Percentiles rank a stretch among this genome's conserved stretches.
phyloP scores from a whole-genome alignment of 306 rosid genomes.

The Citrullus colocynthis region DNA sequence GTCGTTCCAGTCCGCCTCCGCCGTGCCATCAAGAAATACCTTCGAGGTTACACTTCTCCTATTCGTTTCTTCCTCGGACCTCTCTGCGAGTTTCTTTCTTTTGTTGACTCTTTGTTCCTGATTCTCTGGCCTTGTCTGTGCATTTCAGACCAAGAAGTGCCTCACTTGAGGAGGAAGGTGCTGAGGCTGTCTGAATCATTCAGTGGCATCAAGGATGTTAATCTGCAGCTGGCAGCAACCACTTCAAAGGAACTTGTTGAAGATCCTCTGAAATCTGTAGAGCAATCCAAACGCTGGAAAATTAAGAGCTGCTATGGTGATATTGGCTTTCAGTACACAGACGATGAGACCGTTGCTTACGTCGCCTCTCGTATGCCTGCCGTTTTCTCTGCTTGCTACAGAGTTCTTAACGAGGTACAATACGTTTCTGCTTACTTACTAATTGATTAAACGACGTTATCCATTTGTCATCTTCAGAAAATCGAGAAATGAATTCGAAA shows the following conservation, averaged over 20 bases:
- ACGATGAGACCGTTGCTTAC: constrained; percentile 74
- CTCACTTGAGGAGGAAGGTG: constrained; percentile 78
- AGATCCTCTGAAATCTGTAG: constrained; percentile 57
- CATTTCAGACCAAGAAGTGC: constrained; percentile 60
- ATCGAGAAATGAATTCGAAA: background rate
- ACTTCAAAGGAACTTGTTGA: constrained; percentile 63
- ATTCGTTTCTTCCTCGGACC: background rate
- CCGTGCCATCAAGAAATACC: constrained; percentile 72
- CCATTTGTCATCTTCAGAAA: background rate
- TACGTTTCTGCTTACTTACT: background rate
- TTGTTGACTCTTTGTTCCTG: background rate
- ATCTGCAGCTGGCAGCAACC: constrained; percentile 39
- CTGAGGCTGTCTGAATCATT: constrained; percentile 60
- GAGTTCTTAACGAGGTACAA: constrained; percentile 84
- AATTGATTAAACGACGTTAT: background rate
- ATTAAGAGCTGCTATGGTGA: constrained; percentile 81
- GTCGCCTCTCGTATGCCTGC: constrained; percentile 96
- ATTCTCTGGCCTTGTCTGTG: background rate
- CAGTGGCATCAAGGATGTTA: constrained; percentile 56
- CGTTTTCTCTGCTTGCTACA: constrained; percentile 77
- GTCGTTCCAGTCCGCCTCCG: constrained; percentile 71
- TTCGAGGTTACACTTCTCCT: constrained; percentile 39
- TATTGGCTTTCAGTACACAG: constrained; percentile 56
- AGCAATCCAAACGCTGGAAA: constrained; percentile 86
- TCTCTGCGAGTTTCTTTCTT: background rate